phyloP scores from a whole-genome alignment of 176 grass and related monocot genomes.

The Zizania latifolia region DNA sequence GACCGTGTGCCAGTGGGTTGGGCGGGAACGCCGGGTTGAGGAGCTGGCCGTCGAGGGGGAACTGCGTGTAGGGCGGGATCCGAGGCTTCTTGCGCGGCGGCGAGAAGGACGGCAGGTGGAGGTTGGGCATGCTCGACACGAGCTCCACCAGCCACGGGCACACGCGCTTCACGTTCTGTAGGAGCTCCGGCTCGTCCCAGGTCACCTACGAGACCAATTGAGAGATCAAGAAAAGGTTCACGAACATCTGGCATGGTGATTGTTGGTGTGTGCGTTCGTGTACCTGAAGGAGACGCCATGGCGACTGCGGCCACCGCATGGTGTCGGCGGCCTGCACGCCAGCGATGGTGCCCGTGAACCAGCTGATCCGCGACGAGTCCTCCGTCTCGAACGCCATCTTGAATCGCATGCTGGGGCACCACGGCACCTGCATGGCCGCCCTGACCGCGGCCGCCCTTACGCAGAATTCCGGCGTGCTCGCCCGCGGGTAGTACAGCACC shows the following conservation, averaged over 20 bases:
- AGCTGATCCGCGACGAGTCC: constrained; percentile 91
- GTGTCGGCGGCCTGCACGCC: constrained; percentile 52
- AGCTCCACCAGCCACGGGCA: constrained; percentile 84
- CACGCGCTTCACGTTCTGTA: constrained; percentile 83
- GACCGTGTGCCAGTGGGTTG: background rate
- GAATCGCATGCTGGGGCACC: constrained; percentile 73
- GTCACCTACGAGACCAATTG: constrained; percentile 49
- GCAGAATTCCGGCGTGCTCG: constrained; percentile 60
- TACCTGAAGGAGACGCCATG: constrained; percentile 87
- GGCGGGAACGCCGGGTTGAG: background rate
- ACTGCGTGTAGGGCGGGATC: constrained; percentile 33
- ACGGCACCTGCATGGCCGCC: constrained; percentile 51
- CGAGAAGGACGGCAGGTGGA: constrained; percentile 63
- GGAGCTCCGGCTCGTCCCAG: constrained; percentile 91
- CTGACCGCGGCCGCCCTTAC: constrained; percentile 47
- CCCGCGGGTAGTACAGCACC: constrained; percentile 77
- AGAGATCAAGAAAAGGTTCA: background rate
- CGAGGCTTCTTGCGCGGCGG: constrained; percentile 71
- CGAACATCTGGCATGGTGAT: background rate
- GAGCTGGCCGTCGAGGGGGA: constrained; percentile 41
- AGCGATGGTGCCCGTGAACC: constrained; percentile 88
- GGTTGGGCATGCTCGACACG: constrained; percentile 63
- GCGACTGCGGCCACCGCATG: constrained; percentile 58
- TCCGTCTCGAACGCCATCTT: constrained; percentile 98
- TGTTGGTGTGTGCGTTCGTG: background rate